Base-by-base conservation (phyloP, 192 early-diverging fungal species). In the Spizellomyces punctatus region DNA sequence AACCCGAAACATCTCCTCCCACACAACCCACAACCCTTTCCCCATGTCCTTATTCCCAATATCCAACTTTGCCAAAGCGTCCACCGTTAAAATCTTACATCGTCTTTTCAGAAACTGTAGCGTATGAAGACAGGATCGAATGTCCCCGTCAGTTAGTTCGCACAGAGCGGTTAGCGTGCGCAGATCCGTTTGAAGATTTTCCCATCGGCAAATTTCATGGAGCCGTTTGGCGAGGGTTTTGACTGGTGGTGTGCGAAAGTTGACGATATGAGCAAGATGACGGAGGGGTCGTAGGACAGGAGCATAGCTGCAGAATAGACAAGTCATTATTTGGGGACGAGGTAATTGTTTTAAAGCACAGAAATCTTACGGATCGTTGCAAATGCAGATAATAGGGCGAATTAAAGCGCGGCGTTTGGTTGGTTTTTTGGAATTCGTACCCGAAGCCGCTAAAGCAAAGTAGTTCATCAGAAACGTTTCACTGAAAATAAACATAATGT, bases 381-480 rank as follows among this genome's bases (percentile, higher is more conserved):
- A 99, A 66, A 99, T 96, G 76, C 96, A 99, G 46, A 99, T 98
- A 59, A 99, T 95, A 55, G 97, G 97, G 6, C 96, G 84, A 59
- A 92, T 78, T 19, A 96, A 81, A 6, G 67, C 55, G 17, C 70
- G 61, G n/a, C 47, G 63, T 61, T 77, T 77, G 49, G 66, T 70
- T 1, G 22, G 68, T 21, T 65, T 69, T 60, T 73, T 78, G 36
- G 63, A 64, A 17, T 42, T 45, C 46, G 22, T 16, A n/a, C 64
- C 60, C 16, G 60, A 62, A 36, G 27, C 1, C 27, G 27, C 27
- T 36, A 36, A 36, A 36, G 27, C 1, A 36, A 36, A 36, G 27
- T 36, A 36, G 3, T 36, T 3, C 27, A 36, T 36, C 27, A 36
- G 27, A 36, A 36, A 3, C 0, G 27, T 36, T 36, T 36, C 27